Evolutionary conservation across 2,329 filamentous ascomycete species (phyloP).

Genomic region (Fusarium floridanum): DNA sequence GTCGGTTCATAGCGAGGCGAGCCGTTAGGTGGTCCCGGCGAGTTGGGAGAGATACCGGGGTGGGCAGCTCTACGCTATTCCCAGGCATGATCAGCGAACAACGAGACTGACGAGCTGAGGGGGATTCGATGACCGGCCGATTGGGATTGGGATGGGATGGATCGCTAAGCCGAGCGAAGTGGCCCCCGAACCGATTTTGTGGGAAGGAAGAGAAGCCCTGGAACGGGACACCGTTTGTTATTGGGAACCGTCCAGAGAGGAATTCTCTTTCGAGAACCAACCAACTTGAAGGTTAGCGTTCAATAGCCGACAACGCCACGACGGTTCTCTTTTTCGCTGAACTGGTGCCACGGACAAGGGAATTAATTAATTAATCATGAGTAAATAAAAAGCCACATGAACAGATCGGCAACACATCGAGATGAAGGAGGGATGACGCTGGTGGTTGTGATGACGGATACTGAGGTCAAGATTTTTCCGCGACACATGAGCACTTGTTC

Average conservation of each 20-base stretch:
- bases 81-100: constrained; percentile 31
- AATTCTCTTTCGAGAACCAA: constrained; percentile 16
- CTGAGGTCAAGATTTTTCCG: constrained; percentile 35
- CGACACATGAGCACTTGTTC: constrained; percentile 23
- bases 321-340: neutral
- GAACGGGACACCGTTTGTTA: neutral
- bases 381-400: neutral
- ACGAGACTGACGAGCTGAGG: neutral
- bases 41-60: constrained; percentile 42
- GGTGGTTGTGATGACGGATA: constrained; percentile 21
- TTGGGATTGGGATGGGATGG: neutral
- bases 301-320: constrained; percentile 26
- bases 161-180: constrained; percentile 20
- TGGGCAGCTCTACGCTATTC: constrained; percentile 28
- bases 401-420: constrained; percentile 1
- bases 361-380: constrained; percentile 1
- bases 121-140: constrained; percentile 13
- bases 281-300: constrained; percentile 19
- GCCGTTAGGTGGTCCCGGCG: constrained; percentile 44
- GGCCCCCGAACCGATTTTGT: constrained; percentile 7
- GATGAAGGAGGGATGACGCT: constrained; percentile 6
- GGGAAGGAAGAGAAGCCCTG: neutral
- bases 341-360: constrained; percentile 9
- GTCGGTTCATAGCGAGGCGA: constrained; percentile 46
- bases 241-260: neutral